Conservation (phyloP, 257 asterid genomes). For the Salvia hispanica region DNA sequence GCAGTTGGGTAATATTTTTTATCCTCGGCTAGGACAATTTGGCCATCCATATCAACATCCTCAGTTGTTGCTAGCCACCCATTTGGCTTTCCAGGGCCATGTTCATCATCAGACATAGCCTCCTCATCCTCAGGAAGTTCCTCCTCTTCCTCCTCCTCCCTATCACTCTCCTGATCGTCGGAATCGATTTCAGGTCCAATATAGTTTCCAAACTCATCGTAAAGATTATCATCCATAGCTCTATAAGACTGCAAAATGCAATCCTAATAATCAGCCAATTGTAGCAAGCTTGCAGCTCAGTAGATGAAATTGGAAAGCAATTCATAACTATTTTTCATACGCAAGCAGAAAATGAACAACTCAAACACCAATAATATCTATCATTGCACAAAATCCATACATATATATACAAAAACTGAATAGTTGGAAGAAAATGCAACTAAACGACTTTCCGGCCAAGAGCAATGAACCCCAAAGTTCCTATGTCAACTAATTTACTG, state of each 20-base stretch:
- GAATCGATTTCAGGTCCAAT: constrained; percentile 98
- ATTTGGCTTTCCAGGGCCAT: constrained; percentile 69
- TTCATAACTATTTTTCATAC: not conserved
- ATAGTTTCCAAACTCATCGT: constrained; percentile 95
- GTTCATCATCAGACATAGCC: constrained; percentile 67
- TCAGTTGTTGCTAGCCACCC: constrained; percentile 78
- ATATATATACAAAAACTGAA: too few relatives aligned
- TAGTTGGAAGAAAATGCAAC: too few relatives aligned
- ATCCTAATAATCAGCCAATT: constrained; percentile 7
- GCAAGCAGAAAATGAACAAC: not conserved
- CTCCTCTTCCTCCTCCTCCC: constrained; percentile 84
- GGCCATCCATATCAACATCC: constrained; percentile 91
- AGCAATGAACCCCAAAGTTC: too few relatives aligned
- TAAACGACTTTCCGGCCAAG: too few relatives aligned
- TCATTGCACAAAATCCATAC: not conserved
- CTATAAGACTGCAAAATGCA: constrained; percentile 33
- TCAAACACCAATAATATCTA: not conserved
- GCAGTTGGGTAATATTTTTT: constrained; percentile 96
- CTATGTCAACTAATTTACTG: too few relatives aligned
- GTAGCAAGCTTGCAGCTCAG: constrained; percentile 19
- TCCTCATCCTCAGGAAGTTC: constrained; percentile 77
- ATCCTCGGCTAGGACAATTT: constrained; percentile 90
- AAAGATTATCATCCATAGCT: constrained; percentile 88
- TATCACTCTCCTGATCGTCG: constrained; percentile 81
- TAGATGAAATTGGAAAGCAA: not conserved